Percentiles rank a stretch among this genome's conserved stretches.
phyloP scores from a whole-genome alignment of 2,329 filamentous ascomycete genomes.

The Neonectria hederae region DNA sequence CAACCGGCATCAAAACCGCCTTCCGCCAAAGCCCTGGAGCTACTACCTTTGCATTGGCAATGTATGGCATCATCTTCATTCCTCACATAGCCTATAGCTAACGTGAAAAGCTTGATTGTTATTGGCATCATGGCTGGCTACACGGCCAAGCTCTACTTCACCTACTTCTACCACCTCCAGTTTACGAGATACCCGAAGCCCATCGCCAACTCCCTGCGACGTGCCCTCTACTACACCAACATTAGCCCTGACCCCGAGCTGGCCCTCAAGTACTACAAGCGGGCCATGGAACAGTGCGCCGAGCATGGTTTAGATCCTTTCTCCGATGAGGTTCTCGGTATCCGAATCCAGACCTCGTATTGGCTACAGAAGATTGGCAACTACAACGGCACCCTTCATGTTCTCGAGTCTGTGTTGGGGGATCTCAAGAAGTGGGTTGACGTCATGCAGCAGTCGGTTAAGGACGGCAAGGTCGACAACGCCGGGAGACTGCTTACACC shows the following conservation, averaged over 20 bases:
- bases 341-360: constrained; percentile 82
- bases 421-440: constrained; percentile 74
- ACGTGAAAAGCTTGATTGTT: constrained; percentile 41
- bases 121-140: constrained; percentile 44
- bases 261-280: constrained; percentile 84
- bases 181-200: constrained; percentile 72
- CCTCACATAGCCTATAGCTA: neutral
- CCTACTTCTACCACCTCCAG: constrained; percentile 64
- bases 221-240: constrained; percentile 88
- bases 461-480: constrained; percentile 57
- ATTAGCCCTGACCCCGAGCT: constrained; percentile 76
- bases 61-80: constrained; percentile 38
- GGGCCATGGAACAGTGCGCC: constrained; percentile 77
- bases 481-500: constrained; percentile 47
- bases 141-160: constrained; percentile 57
- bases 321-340: constrained; percentile 88
- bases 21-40: constrained; percentile 47
- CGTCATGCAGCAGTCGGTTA: constrained; percentile 60
- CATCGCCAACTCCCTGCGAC: constrained; percentile 80
- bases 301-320: constrained; percentile 85
- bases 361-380: constrained; percentile 82
- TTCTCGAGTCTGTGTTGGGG: constrained; percentile 78
- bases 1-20: constrained; percentile 47
- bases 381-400: constrained; percentile 74
- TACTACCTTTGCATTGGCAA: constrained; percentile 43